A percentile compares a stretch with the other conserved stretches of the same genome.
Evolutionary conservation across 2,329 filamentous ascomycete genomes (phyloP).

Genomic region (Exophiala lecanii-corni): DNA sequence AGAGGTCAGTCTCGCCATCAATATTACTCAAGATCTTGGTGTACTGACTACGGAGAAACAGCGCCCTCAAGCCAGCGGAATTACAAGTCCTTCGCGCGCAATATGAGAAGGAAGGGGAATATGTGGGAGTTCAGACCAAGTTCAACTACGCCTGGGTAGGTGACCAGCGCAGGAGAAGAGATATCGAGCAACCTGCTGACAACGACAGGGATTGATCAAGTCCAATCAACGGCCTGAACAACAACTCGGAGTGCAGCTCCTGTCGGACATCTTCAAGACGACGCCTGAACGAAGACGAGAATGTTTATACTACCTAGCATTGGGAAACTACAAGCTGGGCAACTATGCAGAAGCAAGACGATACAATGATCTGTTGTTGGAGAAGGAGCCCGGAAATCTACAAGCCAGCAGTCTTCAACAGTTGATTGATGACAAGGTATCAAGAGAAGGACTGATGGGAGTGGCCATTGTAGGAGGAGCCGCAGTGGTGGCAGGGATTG

Average conservation of each 20-base stretch:
- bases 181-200: constrained; percentile 1
- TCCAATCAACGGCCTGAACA: constrained; percentile 79
- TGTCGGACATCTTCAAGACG: constrained; percentile 93
- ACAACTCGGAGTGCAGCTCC: constrained; percentile 86
- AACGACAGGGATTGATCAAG: constrained; percentile 80
- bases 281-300: constrained; percentile 90
- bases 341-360: constrained; percentile 93
- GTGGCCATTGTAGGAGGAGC: constrained; percentile 93
- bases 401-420: constrained; percentile 82
- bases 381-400: constrained; percentile 85
- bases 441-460: constrained; percentile 87
- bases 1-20: constrained; percentile 62
- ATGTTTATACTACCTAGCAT: constrained; percentile 95
- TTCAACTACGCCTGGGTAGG: constrained; percentile 99
- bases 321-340: constrained; percentile 96
- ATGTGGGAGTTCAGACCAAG: constrained; percentile 95
- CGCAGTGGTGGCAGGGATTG: constrained; percentile 85
- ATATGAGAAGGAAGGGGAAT: constrained; percentile 96
- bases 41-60: constrained; percentile 34
- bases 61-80: constrained; percentile 85
- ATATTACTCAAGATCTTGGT: constrained; percentile 1
- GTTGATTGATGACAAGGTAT: constrained; percentile 93
- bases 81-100: constrained; percentile 88
- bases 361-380: constrained; percentile 89
- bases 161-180: neutral